Evolutionary conservation across 768 basidiomycete genomes (phyloP).

Genomic region (Arthromyces matolae): DNA sequence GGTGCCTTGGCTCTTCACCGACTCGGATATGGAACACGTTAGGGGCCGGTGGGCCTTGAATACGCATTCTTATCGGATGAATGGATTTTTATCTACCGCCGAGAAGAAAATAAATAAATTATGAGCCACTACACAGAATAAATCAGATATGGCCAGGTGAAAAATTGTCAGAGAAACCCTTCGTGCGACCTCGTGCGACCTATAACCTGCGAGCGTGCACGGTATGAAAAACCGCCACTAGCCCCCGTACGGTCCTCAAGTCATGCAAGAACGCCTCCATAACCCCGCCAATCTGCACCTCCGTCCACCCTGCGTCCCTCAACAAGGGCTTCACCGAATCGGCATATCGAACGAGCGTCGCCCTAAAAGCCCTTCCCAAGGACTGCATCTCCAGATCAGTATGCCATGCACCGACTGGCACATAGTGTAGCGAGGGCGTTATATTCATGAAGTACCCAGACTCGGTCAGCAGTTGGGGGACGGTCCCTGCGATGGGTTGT

Average conservation of each 20-base stretch:
- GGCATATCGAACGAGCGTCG: slow-evolving; percentile 38
- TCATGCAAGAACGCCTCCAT: slow-evolving; percentile 44
- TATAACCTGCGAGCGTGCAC: slow-evolving; percentile 37
- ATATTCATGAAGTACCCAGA: slow-evolving; percentile 42
- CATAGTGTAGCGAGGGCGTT: slow-evolving; percentile 23
- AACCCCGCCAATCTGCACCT: slow-evolving; percentile 35
- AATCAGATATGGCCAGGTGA: neutral
- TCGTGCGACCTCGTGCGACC: neutral
- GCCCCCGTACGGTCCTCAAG: slow-evolving; percentile 40
- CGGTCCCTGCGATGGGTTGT: slow-evolving; percentile 28
- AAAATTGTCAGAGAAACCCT: neutral
- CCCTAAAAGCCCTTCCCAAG: slow-evolving; percentile 42
- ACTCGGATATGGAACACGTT: too few species aligned
- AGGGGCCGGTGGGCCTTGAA: too few species aligned
- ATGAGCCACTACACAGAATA: neutral
- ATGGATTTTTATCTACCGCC: too few species aligned
- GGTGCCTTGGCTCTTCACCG: too few species aligned
- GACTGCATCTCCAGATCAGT: slow-evolving; percentile 25
- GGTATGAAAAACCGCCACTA: slow-evolving; percentile 46
- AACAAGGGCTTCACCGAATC: slow-evolving; percentile 49
- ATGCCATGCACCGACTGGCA: slow-evolving; percentile 56
- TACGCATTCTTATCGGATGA: too few species aligned
- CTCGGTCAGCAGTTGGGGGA: slow-evolving; percentile 35
- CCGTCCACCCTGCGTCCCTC: slow-evolving; percentile 32
- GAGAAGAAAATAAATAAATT: slow-evolving; percentile 4